phyloP scores from a whole-genome alignment of 495 filamentous ascomycete species.

The Tetracladium setigerum region DNA sequence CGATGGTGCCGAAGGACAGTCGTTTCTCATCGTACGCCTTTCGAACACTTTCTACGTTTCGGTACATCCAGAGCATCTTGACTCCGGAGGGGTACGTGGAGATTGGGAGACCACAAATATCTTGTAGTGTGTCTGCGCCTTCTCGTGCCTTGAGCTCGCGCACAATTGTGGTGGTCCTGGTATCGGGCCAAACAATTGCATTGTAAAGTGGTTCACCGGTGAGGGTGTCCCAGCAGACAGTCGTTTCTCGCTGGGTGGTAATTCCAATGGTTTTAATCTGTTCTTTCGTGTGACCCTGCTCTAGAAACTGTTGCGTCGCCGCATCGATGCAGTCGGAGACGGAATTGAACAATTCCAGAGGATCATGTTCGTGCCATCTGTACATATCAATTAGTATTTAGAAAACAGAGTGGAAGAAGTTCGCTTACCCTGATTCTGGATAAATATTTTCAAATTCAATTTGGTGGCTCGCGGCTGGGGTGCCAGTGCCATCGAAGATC shows the following conservation, averaged over 20 bases:
- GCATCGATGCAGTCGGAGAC: conserved; percentile 81
- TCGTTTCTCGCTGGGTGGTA: conserved; percentile 93
- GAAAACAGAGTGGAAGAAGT: neutral
- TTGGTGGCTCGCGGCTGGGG: conserved; percentile 80
- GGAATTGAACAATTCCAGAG: conserved; percentile 67
- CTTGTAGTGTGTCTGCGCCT: conserved; percentile 60
- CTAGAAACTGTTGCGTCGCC: conserved; percentile 65
- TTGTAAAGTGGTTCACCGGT: conserved; percentile 84
- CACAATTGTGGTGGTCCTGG: conserved; percentile 70
- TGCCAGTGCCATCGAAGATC: conserved; percentile 77
- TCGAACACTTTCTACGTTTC: conserved; percentile 62
- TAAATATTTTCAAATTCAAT: conserved; percentile 87
- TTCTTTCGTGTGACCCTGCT: conserved; percentile 58
- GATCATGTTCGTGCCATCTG: conserved; percentile 95
- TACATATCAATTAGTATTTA: conserved; percentile 6
- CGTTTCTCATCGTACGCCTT: conserved; percentile 73
- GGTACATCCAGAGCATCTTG: conserved; percentile 80
- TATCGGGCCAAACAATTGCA: conserved; percentile 93
- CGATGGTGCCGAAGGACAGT: conserved; percentile 87
- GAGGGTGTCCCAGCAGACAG: conserved; percentile 79
- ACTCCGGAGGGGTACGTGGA: conserved; percentile 92
- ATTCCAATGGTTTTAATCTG: conserved; percentile 85
- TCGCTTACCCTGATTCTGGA: conserved; percentile 75
- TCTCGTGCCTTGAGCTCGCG: conserved; percentile 65
- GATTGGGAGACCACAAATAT: conserved; percentile 79